Evolutionary conservation across 805 yeast genomes (phyloP), one percentile per base, ranked within the genome.

Genomic region (Ogataea ramenticola): DNA sequence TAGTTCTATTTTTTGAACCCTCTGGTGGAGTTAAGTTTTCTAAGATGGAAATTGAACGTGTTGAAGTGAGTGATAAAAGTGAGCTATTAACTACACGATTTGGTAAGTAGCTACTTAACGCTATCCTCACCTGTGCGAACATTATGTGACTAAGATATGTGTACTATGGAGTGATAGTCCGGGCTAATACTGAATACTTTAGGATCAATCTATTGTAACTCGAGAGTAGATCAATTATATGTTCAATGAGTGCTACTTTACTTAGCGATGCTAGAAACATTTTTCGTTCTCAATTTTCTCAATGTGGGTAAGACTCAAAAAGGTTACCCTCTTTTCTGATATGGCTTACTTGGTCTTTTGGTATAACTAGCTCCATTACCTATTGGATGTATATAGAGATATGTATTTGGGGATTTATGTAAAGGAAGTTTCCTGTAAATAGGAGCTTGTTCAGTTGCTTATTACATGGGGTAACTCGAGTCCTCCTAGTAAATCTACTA

Each of bases 1-100:
- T 86, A 57, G 72, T 74, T 16, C 71, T 63, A 41, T 67, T 69
- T 36, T 79, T 80, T 0, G 91, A 79, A 39, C 82, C 80, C 35
- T 70, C 70, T 4, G 80, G 71, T 10, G 90, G 88, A 34, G 69
- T 64, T 50, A 84, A 68, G 26, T 60, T 61, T 2, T 85, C 78
- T 49, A 84, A 57, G 36, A 75, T 54, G 0, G 84, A 75, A 1
- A 70, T 50, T 5, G 64, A 49, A 46, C 50, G 45, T 12, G 39
- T 34, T 16, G 38, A 12, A 36, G 27, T 35, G 5, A 35, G n/a
- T 9, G 33, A 31, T 6, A 33, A 17, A 16, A 20, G 16, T 20
- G 15, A n/a, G 15, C 17, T 12, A 7, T 16, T 15, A 19, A 22
- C 41, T 17, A 17, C 7, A 17, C 11, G 20, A 11, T 7, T 19